Evolutionary conservation across 257 asterid species (phyloP), one percentile per base, ranked within the genome.

Genomic region (Marsdenia floribunda): DNA sequence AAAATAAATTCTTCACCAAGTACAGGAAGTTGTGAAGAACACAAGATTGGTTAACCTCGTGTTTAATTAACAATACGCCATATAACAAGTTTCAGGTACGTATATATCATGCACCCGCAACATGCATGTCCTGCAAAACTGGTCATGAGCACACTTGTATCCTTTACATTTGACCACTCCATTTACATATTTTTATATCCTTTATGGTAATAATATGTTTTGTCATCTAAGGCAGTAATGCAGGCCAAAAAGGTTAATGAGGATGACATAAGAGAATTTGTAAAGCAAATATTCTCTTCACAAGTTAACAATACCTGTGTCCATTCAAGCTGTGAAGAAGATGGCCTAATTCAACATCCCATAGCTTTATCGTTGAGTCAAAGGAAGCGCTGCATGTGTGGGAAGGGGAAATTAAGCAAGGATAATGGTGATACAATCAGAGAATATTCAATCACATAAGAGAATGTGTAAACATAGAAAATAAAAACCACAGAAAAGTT

Each of bases 341-440:
- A 64, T 82, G 83, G 54, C 98, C 97, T 4, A 52, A 73, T 5
- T 92, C 96, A 29, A 86, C 87, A 58, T 93, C 91, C 99, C 99
- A 92, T 60, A 95, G 86, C 91, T 92, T 92, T 83, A 92, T 89
- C 47, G 98, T 89, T 69, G 99, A 95, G 86, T 95, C 99, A 75
- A 92, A 92, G 67, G 99, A 95, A 73, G 99, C 99, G 74, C 99
- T 95, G 85, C 74, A 72, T 42, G 57, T 67, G 74, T 69, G 49
- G 58, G 74, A 29, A 70, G 58, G 19, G 57, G 76, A 63, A 74
- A 64, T 35, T 52, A 50, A 52, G 46, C 35, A 54, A 5, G 63
- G 44, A 60, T 35, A 35, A 65, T 15, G 15, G 50, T 33, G 68
- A n/a, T 53, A 24, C 4, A 5, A 21, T 9, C 16, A 16, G 10